Percentiles rank a stretch among this genome's conserved stretches.
Conservation (phyloP, 345 rosid genomes). For the Dipteronia dyeriana region DNA sequence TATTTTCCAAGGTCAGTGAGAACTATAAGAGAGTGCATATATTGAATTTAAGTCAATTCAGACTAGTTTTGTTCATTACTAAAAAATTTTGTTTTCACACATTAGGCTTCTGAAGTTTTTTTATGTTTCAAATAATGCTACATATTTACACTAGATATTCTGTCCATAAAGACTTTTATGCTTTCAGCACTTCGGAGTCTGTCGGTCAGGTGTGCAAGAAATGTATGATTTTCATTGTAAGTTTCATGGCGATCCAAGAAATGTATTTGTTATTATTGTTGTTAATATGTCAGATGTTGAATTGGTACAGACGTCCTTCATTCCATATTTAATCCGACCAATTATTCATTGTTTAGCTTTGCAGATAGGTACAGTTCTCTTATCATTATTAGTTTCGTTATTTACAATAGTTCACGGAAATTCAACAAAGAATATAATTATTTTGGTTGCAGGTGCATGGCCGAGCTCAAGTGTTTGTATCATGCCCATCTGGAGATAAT, state of each 20-base stretch:
- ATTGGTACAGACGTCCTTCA: constrained; percentile 44
- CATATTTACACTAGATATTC: not conserved
- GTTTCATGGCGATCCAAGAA: constrained; percentile 9
- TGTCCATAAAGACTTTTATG: constrained; percentile 16
- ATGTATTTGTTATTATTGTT: not conserved
- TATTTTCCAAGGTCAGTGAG: not conserved
- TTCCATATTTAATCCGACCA: constrained; percentile 8
- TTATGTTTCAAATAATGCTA: constrained; percentile 8
- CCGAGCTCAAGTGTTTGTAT: constrained; percentile 79
- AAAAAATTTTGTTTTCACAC: not conserved
- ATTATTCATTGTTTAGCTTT: constrained; percentile 1
- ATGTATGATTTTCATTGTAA: not conserved
- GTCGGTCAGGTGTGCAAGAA: constrained; percentile 61
- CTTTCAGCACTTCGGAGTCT: constrained; percentile 70
- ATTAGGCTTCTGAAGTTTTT: not conserved
- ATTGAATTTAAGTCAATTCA: no score
- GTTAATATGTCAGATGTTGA: constrained; percentile 61
- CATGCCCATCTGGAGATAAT: constrained; percentile 49
- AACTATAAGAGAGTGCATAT: not conserved
- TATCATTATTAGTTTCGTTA: not conserved
- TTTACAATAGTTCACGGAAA: constrained; percentile 6
- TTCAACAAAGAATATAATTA: constrained; percentile 4
- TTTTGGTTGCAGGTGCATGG: constrained; percentile 71
- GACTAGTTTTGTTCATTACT: not conserved
- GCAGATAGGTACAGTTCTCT: not conserved